Percentiles rank a stretch among this genome's conserved stretches.
Conservation (phyloP, 2,329 filamentous ascomycete species). For the Penicillium sp. region DNA sequence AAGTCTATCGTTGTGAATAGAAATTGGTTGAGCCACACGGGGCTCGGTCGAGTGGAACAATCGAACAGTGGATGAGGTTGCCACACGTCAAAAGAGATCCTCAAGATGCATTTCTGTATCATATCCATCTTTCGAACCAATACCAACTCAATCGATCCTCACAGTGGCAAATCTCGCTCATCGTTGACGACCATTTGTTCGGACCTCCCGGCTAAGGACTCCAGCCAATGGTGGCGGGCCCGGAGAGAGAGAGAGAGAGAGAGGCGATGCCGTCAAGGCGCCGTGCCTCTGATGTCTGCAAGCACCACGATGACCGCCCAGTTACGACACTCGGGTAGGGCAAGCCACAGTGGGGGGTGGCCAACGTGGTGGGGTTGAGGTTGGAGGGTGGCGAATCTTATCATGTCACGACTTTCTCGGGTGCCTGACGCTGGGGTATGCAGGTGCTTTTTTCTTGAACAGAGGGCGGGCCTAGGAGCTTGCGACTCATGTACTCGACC, state of each 20-base stretch:
- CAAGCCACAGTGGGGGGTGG: constrained; percentile 12
- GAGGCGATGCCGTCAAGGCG: neutral
- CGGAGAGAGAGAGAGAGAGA: neutral
- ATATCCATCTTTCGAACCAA: neutral
- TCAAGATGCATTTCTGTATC: neutral
- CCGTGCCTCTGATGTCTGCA: neutral
- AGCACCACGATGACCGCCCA: neutral
- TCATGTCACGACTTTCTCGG: neutral
- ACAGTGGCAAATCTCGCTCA: neutral
- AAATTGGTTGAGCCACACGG: neutral
- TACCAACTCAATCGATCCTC: neutral
- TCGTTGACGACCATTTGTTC: constrained; percentile 5
- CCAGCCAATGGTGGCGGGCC: neutral
- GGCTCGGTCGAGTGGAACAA: neutral
- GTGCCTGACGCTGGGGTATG: constrained; percentile 2
- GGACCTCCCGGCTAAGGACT: neutral
- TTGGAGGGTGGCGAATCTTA: neutral
- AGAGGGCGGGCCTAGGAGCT: neutral
- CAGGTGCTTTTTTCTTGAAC: constrained; percentile 6
- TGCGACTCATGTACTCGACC: neutral
- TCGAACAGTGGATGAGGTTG: too few species aligned
- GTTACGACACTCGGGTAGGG: neutral
- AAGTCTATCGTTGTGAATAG: neutral
- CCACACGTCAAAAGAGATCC: neutral
- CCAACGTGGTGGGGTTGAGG: constrained; percentile 4